Evolutionary conservation across 352 stramenopile genomes (phyloP), one percentile per base, ranked within the genome.

Genomic region (Pythium phragmiticola): DNA sequence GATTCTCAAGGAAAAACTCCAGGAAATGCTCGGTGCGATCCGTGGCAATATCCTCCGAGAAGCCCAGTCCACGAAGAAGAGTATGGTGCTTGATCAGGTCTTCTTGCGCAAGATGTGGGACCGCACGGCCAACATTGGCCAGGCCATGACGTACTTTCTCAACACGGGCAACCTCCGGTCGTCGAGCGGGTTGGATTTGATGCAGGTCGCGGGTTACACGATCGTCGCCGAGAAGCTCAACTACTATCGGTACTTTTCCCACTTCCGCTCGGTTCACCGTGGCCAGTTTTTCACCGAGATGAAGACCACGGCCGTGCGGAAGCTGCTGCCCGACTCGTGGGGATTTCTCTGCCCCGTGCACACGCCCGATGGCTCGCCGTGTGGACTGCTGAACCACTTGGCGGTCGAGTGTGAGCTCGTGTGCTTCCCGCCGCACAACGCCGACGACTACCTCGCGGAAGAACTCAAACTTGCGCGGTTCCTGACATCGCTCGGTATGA

Each of bases 241-340:
- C 75, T 99, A 98, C 75, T 96, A 99, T 69, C 84, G 98, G 36
- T 99, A 99, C 82, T 96, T 99, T 47, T 97, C 95, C 43, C 98
- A 99, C 76, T 99, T 99, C 75, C 91, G 97, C 8, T 98, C 92
- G 42, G 97, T 99, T 28, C 97, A 99, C 69, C 90, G 98, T 77
- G 98, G 98, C 26, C 95, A 99, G 72, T 99, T 99, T 73, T 99
- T 99, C 74, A 99, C 97, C 37, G 97, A 98, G 71, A 99, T 99
- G 98, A 99, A 99, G 75, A 99, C 97, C 41, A 99, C 98, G 12
- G 85, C 96, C 8, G 97, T 99, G 48, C 88, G 98, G 42, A 99
- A 99, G 73, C 76, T 99, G 43, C 82, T 99, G 21, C 97, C 97
- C 1, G 97, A 99, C 73, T 98, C 96, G 58, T 99, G 97, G 97